Evolutionary conservation across 306 rosid species (phyloP).

Genomic region (Rosa persica): DNA sequence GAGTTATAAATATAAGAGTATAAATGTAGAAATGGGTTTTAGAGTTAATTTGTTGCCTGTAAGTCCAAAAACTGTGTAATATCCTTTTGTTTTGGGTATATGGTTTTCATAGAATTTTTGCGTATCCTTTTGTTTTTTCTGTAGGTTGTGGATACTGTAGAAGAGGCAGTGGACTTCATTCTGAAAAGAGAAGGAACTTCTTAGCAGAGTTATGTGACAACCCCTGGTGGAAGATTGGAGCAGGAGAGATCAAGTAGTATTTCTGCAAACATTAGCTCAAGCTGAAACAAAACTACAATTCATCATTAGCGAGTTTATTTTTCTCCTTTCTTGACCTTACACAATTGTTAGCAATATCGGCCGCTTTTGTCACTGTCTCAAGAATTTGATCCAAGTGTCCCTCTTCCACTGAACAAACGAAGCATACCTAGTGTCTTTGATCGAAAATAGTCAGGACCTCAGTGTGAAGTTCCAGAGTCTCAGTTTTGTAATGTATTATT

Average conservation of each 20-base stretch:
- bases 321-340: too few species aligned
- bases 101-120: background rate
- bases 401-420: too few species aligned
- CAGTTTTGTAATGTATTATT: background rate
- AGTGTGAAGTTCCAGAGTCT: background rate
- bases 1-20: background rate
- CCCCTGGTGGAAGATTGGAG: background rate
- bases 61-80: constrained; percentile 1
- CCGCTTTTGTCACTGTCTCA: too few species aligned
- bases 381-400: too few species aligned
- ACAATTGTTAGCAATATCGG: too few species aligned
- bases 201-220: background rate
- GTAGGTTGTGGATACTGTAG: constrained; percentile 41
- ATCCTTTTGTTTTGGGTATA: background rate
- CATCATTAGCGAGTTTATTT: background rate
- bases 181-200: constrained; percentile 28
- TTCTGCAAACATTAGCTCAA: background rate
- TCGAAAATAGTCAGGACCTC: background rate
- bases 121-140: background rate
- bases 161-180: constrained; percentile 45
- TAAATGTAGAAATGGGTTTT: background rate
- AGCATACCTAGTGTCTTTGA: background rate
- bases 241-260: background rate
- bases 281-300: background rate
- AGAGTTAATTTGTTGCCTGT: background rate